A percentile compares a stretch with the other conserved stretches of the same genome.
Evolutionary conservation across 2,329 filamentous ascomycete species (phyloP).

Genomic region (Ascochyta koolunga): DNA sequence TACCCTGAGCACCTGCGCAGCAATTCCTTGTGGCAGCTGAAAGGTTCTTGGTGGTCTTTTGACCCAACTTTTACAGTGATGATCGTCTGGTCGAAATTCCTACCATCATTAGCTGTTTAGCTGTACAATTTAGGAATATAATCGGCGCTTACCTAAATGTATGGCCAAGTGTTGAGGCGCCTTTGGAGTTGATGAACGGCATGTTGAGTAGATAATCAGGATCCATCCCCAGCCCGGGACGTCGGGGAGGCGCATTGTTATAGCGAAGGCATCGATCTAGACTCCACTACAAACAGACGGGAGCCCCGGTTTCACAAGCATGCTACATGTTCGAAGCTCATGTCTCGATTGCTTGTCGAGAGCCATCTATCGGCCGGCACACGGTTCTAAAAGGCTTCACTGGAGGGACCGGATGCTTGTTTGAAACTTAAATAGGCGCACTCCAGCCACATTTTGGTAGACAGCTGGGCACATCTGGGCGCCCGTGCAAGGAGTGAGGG

Average conservation of each 20-base stretch:
- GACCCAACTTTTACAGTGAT: constrained; percentile 43
- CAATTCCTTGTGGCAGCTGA: constrained; percentile 44
- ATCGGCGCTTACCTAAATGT: constrained; percentile 37
- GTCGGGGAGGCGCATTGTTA: constrained; percentile 6
- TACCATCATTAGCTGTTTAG: constrained; percentile 25
- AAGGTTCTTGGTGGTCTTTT: constrained; percentile 40
- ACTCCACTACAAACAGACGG: constrained; percentile 5
- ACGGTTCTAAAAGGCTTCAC: constrained; percentile 11
- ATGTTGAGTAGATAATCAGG: constrained; percentile 45
- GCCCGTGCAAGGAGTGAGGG: constrained; percentile 1
- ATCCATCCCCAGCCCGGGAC: constrained; percentile 31
- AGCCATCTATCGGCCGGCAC: background rate
- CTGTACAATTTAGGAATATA: background rate
- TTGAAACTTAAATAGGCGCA: constrained; percentile 6
- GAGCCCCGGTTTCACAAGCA: constrained; percentile 38
- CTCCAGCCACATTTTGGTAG: background rate
- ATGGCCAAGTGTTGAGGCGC: constrained; percentile 42
- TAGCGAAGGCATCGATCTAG: background rate
- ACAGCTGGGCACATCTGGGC: constrained; percentile 16
- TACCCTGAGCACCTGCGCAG: constrained; percentile 42
- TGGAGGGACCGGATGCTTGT: constrained; percentile 9
- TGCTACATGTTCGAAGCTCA: constrained; percentile 17
- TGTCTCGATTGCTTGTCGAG: constrained; percentile 12
- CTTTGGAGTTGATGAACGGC: constrained; percentile 43
- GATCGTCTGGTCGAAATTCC: constrained; percentile 47